A percentile compares a stretch with the other conserved stretches of the same genome.
Conservation (phyloP, 1,284 basidiomycete species). For the Ustilago hordei region DNA sequence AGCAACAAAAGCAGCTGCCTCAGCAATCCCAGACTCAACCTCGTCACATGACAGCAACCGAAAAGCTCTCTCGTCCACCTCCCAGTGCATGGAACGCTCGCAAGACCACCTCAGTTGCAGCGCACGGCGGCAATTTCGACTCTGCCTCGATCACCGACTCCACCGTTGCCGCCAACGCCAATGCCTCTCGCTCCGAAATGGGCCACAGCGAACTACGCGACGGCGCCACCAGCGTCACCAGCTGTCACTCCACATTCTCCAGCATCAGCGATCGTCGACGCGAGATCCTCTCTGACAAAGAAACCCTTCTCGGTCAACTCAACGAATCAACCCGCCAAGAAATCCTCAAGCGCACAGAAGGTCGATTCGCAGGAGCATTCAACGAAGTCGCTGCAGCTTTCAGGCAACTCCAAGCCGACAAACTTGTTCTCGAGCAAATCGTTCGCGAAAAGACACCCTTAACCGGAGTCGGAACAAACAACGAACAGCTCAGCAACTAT, state of each 20-base stretch:
- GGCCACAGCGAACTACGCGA: constrained; percentile 9
- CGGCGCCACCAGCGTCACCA: constrained; percentile 24
- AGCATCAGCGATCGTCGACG: constrained; percentile 44
- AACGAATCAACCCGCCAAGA: constrained; percentile 29
- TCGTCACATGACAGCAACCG: constrained; percentile 12
- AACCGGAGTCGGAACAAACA: constrained; percentile 38
- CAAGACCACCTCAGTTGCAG: neutral
- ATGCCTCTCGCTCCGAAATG: constrained; percentile 9
- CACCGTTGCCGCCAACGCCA: neutral
- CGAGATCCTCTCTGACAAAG: constrained; percentile 52
- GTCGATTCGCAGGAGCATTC: constrained; percentile 57
- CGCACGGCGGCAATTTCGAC: neutral
- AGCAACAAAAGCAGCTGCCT: neutral
- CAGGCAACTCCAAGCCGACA: constrained; percentile 63
- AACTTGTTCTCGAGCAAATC: constrained; percentile 55
- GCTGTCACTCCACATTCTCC: constrained; percentile 27
- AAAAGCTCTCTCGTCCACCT: constrained; percentile 14
- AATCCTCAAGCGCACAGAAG: constrained; percentile 54
- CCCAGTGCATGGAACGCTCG: constrained; percentile 30
- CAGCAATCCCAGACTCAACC: neutral
- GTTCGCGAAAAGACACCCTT: constrained; percentile 61
- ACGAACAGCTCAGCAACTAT: constrained; percentile 48
- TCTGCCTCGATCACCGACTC: neutral
- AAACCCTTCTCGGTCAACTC: constrained; percentile 20
- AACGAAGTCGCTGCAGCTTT: constrained; percentile 56